phyloP scores from a whole-genome alignment of 768 basidiomycete genomes.

The Psilocybe cyanescens region DNA sequence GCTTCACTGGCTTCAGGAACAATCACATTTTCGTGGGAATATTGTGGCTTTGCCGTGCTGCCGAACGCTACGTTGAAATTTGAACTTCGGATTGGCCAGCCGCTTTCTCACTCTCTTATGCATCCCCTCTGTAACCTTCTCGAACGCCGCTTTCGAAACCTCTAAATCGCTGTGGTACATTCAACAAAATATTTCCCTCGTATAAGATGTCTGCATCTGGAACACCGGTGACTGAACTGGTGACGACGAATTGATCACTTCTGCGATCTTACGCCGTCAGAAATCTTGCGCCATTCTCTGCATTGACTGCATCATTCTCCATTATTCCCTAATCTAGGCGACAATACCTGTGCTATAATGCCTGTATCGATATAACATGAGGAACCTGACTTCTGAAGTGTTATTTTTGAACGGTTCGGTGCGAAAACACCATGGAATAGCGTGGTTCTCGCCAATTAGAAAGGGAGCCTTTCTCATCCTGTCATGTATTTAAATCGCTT shows the following conservation, averaged over 20 bases:
- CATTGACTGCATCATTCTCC: conserved; percentile 5
- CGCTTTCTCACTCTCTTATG: no score
- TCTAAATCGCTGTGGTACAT: no score
- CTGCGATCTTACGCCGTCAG: neutral
- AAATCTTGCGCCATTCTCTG: conserved; percentile 13
- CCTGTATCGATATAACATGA: neutral
- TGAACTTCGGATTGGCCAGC: no score
- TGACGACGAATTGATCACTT: neutral
- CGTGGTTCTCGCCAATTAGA: conserved; percentile 4
- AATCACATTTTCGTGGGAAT: no score
- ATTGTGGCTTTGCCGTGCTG: no score
- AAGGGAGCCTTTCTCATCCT: conserved; percentile 1
- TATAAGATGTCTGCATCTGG: neutral
- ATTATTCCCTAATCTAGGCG: neutral
- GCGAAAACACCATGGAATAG: neutral
- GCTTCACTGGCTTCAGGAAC: no score
- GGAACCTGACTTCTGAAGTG: neutral
- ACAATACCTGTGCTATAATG: neutral
- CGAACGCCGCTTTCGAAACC: no score
- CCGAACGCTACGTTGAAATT: no score
- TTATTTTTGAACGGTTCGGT: neutral
- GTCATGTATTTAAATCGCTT: neutral
- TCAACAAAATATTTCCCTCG: no score
- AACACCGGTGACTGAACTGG: neutral
- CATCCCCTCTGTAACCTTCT: no score